Base-by-base conservation (phyloP, 805 yeast genomes). In the Blastobotrys terrestris region DNA sequence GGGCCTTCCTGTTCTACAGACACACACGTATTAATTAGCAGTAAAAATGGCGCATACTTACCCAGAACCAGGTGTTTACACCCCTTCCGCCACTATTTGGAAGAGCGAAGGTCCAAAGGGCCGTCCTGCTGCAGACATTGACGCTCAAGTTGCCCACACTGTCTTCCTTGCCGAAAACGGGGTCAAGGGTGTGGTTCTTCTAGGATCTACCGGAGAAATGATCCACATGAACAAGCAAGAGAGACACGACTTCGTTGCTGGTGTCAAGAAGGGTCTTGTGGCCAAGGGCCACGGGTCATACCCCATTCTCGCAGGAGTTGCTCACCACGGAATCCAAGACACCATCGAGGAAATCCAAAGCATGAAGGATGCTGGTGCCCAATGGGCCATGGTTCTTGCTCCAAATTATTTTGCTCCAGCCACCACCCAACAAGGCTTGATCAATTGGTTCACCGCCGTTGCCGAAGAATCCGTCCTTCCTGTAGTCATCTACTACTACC, bases 151-250 rank as follows among this genome's bases (percentile, higher is more conserved):
- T 48, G 63, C 67, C 46, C 81, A 77, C 58, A 73, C 79, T 39
- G 67, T 70, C 46, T 70, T 60, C 61, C 66, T 79, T 46, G 63
- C 72, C 43, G 60, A 68, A 19, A 68, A 66, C 54, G 82, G 83
- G 7, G 73, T 78, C 52, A 57, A 63, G 45, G 84, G 84, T 20
- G 63, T 75, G 2, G 78, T 77, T 13, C 59, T 77, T 5, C 68
- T 77, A 61, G 83, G 83, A 3, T 76, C 81, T 39, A 79, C 81
- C 14, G 84, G 83, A 40, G 83, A 79, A 61, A 74, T 75, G 55
- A 76, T 77, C 40, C 80, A 77, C 57, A 64, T 78, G 57, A 72
- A 80, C 8, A 67, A 72, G 50, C 57, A 62, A 43, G 84, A 79
- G 65, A 69, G 83, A 56, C 55, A 49, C 40, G 57, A 47, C 40